Conservation (phyloP, 2,329 filamentous ascomycete genomes). For the Periglandula ipomoeae region DNA sequence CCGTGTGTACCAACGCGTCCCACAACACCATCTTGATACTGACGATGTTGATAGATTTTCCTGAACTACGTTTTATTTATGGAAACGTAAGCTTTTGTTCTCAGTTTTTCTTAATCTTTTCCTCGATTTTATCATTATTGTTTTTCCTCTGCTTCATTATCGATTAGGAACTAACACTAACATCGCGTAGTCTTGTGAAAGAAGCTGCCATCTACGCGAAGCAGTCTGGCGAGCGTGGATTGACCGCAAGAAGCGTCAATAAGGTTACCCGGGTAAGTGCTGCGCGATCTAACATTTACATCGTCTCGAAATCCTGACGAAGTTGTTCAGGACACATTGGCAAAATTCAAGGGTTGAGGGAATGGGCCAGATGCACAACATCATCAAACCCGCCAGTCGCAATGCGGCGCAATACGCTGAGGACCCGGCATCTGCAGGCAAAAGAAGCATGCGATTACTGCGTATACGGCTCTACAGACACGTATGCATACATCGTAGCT, state of each 20-base stretch:
- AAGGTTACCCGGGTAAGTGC: conserved; percentile 63
- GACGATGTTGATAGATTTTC: conserved; percentile 54
- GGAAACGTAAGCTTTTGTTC: conserved; percentile 44
- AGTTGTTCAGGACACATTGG: conserved; percentile 47
- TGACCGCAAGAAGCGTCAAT: conserved; percentile 67
- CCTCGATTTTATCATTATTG: background rate
- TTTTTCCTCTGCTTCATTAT: background rate
- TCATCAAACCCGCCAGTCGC: background rate
- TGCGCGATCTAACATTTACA: conserved; percentile 18
- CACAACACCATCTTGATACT: conserved; percentile 13
- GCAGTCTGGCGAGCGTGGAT: conserved; percentile 59
- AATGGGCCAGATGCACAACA: background rate
- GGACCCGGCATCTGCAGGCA: background rate
- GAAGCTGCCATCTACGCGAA: conserved; percentile 72
- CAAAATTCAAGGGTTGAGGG: conserved; percentile 57
- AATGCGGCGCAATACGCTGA: background rate
- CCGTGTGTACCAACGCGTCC: conserved; percentile 42
- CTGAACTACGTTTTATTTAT: conserved; percentile 80
- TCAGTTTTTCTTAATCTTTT: background rate
- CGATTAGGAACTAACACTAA: background rate
- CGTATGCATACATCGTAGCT: too few relatives aligned
- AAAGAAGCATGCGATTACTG: too few relatives aligned
- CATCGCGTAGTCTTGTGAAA: conserved; percentile 55
- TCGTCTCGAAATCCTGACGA: background rate
- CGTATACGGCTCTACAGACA: too few relatives aligned